Percentiles rank a stretch among this genome's conserved stretches.
Evolutionary conservation across 139 green algal genomes (phyloP).

Genomic region (Chlorella sp.): DNA sequence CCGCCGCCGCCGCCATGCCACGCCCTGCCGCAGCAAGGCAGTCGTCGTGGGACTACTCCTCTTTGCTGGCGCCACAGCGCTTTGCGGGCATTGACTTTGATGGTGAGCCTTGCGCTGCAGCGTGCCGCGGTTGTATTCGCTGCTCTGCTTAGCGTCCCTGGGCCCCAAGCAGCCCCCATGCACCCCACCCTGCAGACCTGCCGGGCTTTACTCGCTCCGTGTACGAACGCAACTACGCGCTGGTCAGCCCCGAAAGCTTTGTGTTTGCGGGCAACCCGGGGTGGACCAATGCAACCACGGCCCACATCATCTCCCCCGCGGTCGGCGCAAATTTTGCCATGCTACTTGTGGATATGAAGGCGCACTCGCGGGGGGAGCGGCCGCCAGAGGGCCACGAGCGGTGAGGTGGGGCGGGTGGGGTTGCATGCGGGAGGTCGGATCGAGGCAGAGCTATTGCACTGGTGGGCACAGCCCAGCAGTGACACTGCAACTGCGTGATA

Average conservation of each 20-base stretch:
- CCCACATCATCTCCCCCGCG: constrained; percentile 84
- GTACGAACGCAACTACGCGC: constrained; percentile 84
- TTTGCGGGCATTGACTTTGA: constrained; percentile 48
- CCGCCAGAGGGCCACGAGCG: constrained; percentile 62
- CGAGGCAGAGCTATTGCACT: too few relatives aligned
- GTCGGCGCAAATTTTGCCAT: constrained; percentile 91
- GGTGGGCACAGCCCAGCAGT: too few relatives aligned
- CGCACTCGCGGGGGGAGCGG: constrained; percentile 31
- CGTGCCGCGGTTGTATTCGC: too few relatives aligned
- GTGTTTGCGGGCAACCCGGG: constrained; percentile 69
- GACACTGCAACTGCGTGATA: too few relatives aligned
- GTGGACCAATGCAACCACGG: constrained; percentile 65
- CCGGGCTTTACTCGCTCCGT: constrained; percentile 91
- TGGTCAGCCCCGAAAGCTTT: constrained; percentile 89
- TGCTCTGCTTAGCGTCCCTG: too few relatives aligned
- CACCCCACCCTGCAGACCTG: constrained; percentile 66
- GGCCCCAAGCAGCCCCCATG: too few relatives aligned
- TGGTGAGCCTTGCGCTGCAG: neutral
- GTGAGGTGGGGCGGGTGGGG: constrained; percentile 21
- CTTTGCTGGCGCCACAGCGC: constrained; percentile 20
- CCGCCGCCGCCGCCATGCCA: neutral
- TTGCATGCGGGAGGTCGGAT: neutral
- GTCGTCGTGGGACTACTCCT: constrained; percentile 44
- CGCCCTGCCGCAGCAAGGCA: neutral
- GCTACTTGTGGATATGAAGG: constrained; percentile 79